These are phyloP conservation scores for Phytopythium chamaehyphon DNA, from an alignment of 352 stramenopile species.

Conservation along the genomic window DNA sequence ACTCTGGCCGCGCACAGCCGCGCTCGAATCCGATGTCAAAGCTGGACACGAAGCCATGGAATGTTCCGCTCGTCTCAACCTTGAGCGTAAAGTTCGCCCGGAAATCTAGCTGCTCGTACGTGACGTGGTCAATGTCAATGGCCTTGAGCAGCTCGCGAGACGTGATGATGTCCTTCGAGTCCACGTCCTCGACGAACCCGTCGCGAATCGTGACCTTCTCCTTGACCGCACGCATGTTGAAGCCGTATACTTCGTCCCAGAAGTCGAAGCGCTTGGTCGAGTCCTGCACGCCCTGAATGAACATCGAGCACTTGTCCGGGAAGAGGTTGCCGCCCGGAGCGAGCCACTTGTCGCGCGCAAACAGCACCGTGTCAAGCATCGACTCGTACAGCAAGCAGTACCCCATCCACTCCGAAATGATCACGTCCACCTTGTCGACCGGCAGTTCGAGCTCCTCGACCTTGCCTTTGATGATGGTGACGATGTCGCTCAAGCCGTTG, in stretches of 20 bases:
- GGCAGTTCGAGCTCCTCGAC: slow-evolving; percentile 93
- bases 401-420: slow-evolving; percentile 99
- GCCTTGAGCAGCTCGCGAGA: slow-evolving; percentile 79
- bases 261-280: slow-evolving; percentile 79
- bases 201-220: slow-evolving; percentile 93
- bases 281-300: slow-evolving; percentile 80
- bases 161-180: slow-evolving; percentile 85
- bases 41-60: slow-evolving; percentile 95
- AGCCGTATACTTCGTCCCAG: slow-evolving; percentile 98
- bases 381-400: slow-evolving; percentile 98
- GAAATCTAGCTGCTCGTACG: slow-evolving; percentile 95
- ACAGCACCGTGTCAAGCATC: slow-evolving; percentile 97
- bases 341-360: slow-evolving; percentile 96
- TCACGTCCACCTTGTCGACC: slow-evolving; percentile 95
- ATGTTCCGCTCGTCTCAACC: slow-evolving; percentile 81
- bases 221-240: slow-evolving; percentile 97
- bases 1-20: slow-evolving; percentile 89
- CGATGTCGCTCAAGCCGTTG: slow-evolving; percentile 89
- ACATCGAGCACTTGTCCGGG: slow-evolving; percentile 96
- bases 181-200: slow-evolving; percentile 95
- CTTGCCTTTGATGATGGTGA: slow-evolving; percentile 96
- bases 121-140: slow-evolving; percentile 89
- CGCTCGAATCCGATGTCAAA: slow-evolving; percentile 97
- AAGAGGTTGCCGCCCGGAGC: slow-evolving; percentile 92
- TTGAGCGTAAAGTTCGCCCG: slow-evolving; percentile 86